phyloP scores from a whole-genome alignment of 805 yeast genomes.

The Phaffomyces opuntiae region DNA sequence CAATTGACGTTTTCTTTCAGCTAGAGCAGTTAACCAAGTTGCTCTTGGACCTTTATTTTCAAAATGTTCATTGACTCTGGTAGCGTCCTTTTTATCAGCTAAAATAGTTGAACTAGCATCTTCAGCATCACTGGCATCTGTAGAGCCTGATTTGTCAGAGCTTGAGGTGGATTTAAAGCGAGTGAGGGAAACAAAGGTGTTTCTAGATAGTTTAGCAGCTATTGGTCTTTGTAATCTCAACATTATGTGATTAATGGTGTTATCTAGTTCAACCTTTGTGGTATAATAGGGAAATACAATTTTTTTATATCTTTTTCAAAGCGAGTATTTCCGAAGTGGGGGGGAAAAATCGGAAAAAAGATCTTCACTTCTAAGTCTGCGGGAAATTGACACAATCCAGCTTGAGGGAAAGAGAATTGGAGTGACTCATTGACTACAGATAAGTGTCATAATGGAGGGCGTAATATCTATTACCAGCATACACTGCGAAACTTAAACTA shows the following conservation, averaged over 20 bases:
- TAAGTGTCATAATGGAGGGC: no score
- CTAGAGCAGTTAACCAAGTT: constrained; percentile 84
- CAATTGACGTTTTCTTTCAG: constrained; percentile 61
- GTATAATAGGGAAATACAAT: not conserved
- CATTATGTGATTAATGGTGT: not conserved
- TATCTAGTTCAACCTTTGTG: not conserved
- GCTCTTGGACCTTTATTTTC: constrained; percentile 34
- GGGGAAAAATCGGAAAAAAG: not conserved
- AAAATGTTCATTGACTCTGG: constrained; percentile 26
- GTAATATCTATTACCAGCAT: no score
- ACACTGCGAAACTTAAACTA: no score
- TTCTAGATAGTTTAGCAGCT: not conserved
- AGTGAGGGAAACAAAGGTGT: not conserved
- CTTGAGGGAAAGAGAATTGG: no score
- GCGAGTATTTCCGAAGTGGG: not conserved
- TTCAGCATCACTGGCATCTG: constrained; percentile 53
- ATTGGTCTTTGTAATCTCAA: constrained; percentile 3
- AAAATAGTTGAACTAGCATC: constrained; percentile 69
- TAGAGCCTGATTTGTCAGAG: constrained; percentile 28
- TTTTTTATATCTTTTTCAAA: not conserved
- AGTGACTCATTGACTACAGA: no score
- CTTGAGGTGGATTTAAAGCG: constrained; percentile 25
- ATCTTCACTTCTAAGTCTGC: no score
- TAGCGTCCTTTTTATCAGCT: constrained; percentile 52
- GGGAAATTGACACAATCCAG: not conserved